Percentiles rank a stretch among this genome's conserved stretches.
Conservation (phyloP, 371 early-diverging fungal genomes). For the Mortierella sp. region DNA sequence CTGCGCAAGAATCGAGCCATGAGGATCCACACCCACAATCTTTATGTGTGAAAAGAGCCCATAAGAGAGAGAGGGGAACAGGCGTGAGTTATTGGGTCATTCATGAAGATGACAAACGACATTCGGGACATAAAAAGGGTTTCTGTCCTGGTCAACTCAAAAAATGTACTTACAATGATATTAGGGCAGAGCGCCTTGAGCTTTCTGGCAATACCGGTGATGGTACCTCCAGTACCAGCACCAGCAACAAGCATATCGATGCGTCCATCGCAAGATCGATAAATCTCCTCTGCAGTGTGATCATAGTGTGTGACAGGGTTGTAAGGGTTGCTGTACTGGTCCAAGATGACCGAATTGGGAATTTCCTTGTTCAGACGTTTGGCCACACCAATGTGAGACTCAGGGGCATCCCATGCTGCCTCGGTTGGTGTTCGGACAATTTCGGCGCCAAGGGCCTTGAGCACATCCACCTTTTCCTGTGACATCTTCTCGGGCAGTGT, state of each 20-base stretch:
- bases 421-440: constrained; percentile 98
- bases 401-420: constrained; percentile 97
- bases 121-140: too few relatives aligned
- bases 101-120: too few relatives aligned
- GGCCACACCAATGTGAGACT: constrained; percentile 97
- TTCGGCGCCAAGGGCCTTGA: constrained; percentile 97
- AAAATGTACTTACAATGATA: constrained; percentile 66
- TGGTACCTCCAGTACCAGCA: constrained; percentile 98
- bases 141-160: too few relatives aligned
- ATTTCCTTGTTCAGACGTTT: constrained; percentile 91
- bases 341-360: constrained; percentile 93
- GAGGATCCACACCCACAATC: constrained; percentile 94
- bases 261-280: constrained; percentile 86
- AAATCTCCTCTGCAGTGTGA: constrained; percentile 89
- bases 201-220: constrained; percentile 93
- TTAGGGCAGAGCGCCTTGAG: constrained; percentile 93
- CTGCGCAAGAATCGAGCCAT: constrained; percentile 92
- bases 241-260: constrained; percentile 97
- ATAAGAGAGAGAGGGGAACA: background rate
- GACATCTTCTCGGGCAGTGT: constrained; percentile 98
- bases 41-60: constrained; percentile 21
- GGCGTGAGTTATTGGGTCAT: too few relatives aligned
- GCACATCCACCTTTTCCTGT: constrained; percentile 96
- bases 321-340: constrained; percentile 95
- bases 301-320: constrained; percentile 98